phyloP scores from a whole-genome alignment of 2,329 filamentous ascomycete genomes.

The Neofusicoccum cordaticola region DNA sequence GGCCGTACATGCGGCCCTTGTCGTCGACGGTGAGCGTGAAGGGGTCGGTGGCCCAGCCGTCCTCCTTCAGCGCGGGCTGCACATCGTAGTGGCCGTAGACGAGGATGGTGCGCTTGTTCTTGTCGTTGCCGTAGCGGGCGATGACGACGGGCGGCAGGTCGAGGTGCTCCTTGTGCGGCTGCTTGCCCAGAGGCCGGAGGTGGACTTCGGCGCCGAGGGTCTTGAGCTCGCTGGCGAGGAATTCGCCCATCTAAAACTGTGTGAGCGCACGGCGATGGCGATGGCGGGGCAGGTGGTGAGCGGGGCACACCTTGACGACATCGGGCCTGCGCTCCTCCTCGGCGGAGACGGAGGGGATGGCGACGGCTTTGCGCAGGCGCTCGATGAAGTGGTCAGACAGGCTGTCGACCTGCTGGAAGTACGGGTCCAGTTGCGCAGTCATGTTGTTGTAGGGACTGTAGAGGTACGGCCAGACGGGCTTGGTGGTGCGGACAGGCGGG shows the following conservation, averaged over 20 bases:
- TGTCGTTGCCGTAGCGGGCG: constrained; percentile 86
- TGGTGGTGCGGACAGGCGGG: not conserved
- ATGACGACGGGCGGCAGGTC: constrained; percentile 91
- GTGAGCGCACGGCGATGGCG: constrained; percentile 13
- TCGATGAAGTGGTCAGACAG: constrained; percentile 82
- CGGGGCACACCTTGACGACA: constrained; percentile 67
- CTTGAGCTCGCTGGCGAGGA: constrained; percentile 78
- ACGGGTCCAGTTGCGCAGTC: constrained; percentile 86
- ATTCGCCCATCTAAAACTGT: constrained; percentile 74
- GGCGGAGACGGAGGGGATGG: constrained; percentile 92
- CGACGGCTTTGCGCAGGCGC: constrained; percentile 84
- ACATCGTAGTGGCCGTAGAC: constrained; percentile 99
- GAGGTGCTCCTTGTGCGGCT: constrained; percentile 85
- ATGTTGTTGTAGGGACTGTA: constrained; percentile 64
- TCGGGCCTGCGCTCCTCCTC: constrained; percentile 85
- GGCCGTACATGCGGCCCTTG: constrained; percentile 92
- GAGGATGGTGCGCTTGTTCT: constrained; percentile 89
- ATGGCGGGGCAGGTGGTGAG: not conserved
- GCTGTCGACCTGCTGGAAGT: constrained; percentile 87
- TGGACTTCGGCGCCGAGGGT: constrained; percentile 82
- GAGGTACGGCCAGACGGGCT: constrained; percentile 44
- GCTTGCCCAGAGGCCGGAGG: constrained; percentile 81
- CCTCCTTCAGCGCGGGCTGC: constrained; percentile 86
- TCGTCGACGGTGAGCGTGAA: constrained; percentile 85
- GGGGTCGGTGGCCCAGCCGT: constrained; percentile 94